Percentiles rank a stretch among this genome's conserved stretches.
Conservation (phyloP, 2,329 filamentous ascomycete genomes). For the Xylaria hypoxylon region DNA sequence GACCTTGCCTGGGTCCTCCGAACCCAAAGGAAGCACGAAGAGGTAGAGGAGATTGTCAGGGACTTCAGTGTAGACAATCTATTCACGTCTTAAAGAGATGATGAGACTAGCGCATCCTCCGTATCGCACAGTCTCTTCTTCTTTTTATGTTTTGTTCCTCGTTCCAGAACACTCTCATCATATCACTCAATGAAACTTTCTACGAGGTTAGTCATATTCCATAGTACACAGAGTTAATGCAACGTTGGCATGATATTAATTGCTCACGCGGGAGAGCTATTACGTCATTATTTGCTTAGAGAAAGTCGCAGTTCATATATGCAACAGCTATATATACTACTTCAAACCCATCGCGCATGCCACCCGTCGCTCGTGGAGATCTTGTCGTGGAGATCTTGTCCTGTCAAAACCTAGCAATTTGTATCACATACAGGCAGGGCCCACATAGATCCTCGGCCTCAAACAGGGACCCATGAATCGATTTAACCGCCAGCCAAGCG, state of each 20-base stretch:
- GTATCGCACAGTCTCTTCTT: too few species aligned
- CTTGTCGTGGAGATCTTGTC: background rate
- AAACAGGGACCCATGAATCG: background rate
- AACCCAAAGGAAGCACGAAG: background rate
- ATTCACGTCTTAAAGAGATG: too few species aligned
- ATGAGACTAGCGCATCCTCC: too few species aligned
- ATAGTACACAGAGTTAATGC: background rate
- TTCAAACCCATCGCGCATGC: background rate
- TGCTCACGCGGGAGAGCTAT: background rate
- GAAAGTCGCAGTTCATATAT: background rate
- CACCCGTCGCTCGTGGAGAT: background rate
- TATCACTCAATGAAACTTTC: too few species aligned
- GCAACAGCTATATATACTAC: background rate
- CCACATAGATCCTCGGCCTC: background rate
- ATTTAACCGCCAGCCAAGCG: conserved; percentile 33
- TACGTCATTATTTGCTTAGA: conserved; percentile 1
- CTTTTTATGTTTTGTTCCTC: too few species aligned
- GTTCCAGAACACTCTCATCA: too few species aligned
- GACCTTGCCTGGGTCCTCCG: background rate
- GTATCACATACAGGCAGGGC: conserved; percentile 12
- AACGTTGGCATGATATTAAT: background rate
- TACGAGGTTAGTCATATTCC: too few species aligned
- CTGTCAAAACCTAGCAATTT: background rate
- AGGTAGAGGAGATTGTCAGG: too few species aligned
- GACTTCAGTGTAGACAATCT: too few species aligned